These are phyloP conservation scores for Globisporangium emineosum DNA, from an alignment of 352 stramenopile genomes.

Conservation along the genomic window DNA sequence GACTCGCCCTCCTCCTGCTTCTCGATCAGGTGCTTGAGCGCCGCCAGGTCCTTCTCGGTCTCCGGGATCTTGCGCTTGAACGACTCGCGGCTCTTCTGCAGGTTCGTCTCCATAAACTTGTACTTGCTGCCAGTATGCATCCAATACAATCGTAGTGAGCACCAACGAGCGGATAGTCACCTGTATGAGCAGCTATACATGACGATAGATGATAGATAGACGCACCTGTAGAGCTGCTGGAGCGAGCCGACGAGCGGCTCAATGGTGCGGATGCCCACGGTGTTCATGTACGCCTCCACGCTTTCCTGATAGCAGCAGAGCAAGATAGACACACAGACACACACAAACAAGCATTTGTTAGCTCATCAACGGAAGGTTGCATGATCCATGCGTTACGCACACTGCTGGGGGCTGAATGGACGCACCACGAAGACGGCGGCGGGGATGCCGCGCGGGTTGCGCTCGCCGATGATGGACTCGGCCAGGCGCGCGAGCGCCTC, in stretches of 20 bases:
- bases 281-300: constrained; percentile 68
- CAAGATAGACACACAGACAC: constrained; percentile 6
- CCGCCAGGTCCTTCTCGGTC: constrained; percentile 78
- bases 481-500: constrained; percentile 69
- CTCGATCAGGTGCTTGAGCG: constrained; percentile 43
- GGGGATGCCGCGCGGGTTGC: constrained; percentile 79
- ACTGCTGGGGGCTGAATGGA: background rate
- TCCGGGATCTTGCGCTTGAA: constrained; percentile 92
- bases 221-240: constrained; percentile 78
- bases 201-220: background rate
- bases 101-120: constrained; percentile 88
- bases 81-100: constrained; percentile 82
- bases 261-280: constrained; percentile 52
- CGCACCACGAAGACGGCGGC: constrained; percentile 74
- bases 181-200: background rate
- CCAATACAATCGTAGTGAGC: background rate
- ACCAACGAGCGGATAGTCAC: background rate
- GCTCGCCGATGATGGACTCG: constrained; percentile 72
- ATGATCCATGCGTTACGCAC: background rate
- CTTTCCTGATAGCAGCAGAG: constrained; percentile 34
- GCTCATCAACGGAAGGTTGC: too few relatives aligned
- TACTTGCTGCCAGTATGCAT: constrained; percentile 61
- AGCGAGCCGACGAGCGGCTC: constrained; percentile 76
- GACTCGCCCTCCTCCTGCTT: constrained; percentile 75
- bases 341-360: background rate